Evolutionary conservation across 176 grass and related monocot species (phyloP).

Genomic region (Carex scoparia): DNA sequence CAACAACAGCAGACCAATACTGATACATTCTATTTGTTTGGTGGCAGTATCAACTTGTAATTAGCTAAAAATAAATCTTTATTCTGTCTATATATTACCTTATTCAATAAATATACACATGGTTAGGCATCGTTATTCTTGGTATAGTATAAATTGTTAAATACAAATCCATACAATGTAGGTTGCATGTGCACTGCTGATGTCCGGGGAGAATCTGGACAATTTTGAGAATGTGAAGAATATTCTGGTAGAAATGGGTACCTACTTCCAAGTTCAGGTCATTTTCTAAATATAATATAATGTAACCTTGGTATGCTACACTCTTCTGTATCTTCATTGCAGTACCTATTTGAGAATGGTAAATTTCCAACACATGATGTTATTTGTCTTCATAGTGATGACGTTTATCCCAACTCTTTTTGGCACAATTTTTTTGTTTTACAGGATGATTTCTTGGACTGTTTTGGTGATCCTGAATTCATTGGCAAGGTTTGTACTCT

Average conservation of each 20-base stretch:
- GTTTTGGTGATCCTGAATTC: constrained; percentile 83
- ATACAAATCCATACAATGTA: constrained; percentile 8
- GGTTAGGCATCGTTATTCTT: not conserved
- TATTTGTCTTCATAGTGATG: constrained; percentile 8
- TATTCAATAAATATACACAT: not conserved
- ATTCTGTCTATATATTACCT: not conserved
- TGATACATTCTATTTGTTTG: not conserved
- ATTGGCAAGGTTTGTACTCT: constrained; percentile 73
- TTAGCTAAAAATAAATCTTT: not conserved
- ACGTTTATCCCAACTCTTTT: not conserved
- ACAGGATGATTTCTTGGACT: constrained; percentile 98
- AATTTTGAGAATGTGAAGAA: constrained; percentile 76
- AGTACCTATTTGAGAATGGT: not conserved
- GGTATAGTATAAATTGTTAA: not conserved
- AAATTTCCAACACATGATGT: not conserved
- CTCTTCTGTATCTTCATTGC: not conserved
- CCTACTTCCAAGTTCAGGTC: constrained; percentile 97
- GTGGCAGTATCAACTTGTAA: not conserved
- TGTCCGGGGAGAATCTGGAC: constrained; percentile 78
- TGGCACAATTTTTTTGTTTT: constrained; percentile 28
- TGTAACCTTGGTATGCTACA: not conserved
- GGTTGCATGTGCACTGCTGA: constrained; percentile 92
- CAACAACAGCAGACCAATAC: not conserved
- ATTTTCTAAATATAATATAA: not conserved
- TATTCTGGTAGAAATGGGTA: constrained; percentile 96